Base-by-base conservation (phyloP, 169 alveolate species). In the Eimeria maxima region DNA sequence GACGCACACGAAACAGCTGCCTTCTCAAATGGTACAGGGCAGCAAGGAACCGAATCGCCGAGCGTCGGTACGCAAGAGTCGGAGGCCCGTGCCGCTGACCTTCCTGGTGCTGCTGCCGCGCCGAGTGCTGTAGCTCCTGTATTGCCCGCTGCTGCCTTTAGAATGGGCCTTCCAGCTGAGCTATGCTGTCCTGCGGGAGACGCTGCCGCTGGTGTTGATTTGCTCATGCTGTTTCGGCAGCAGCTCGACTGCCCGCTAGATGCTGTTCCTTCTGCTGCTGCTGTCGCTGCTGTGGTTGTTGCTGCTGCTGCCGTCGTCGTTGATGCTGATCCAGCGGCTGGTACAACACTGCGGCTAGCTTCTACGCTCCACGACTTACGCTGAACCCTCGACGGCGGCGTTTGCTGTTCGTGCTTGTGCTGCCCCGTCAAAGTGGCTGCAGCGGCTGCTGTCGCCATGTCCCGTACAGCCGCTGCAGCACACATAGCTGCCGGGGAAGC, bases 321-420 rank as follows among this genome's bases (percentile, higher is more conserved):
- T 38, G 73, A 73, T 81, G 76, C 50, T n/a, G 74, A 50, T 55
- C 55, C 53, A 24, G 91, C 73, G 47, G 44, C 53, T 16, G 47
- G 38, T 47, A n/a, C 90, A 6, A 11, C 45, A 24, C 27, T 18
- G 73, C 50, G 74, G 38, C 74, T n/a, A 27, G 24, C 50, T 4
- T 47, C 76, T 5, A 53, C 57, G 74, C 69, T 47, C 45, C 91
- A 53, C 33, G 91, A 81, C 91, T n/a, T 47, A 3, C 74, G 57
- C 73, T 74, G 91, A 38, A 81, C 4, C 53, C 50, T 81, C 74
- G 91, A 10, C 24, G 91, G 91, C 18, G 91, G 91, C 73, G 91
- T 81, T 8, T 81, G 91, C 91, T 81, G 91, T 65, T 81, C 76
- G 50, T n/a, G 91, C 24, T 20, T 38, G 29, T 38, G 55, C 73